phyloP scores from a whole-genome alignment of 2,329 filamentous ascomycete genomes.

The Calonectria pseudoturangicola region DNA sequence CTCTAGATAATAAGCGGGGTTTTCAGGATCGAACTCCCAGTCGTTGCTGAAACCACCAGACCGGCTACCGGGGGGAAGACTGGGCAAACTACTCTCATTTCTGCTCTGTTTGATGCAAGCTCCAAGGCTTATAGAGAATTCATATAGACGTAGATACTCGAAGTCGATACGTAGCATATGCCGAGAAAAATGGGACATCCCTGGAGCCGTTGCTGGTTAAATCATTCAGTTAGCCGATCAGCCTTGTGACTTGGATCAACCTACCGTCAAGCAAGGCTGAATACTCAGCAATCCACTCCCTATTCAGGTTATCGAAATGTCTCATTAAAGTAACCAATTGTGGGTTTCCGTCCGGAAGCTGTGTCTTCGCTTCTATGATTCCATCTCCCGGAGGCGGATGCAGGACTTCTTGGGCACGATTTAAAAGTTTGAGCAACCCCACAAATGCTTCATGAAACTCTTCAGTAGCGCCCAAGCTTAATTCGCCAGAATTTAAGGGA shows the following conservation, averaged over 20 bases:
- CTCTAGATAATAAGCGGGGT: slow-evolving; percentile 28
- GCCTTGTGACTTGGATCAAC: background rate
- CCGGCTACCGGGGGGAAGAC: background rate
- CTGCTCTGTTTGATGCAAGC: slow-evolving; percentile 1
- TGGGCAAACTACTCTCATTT: background rate
- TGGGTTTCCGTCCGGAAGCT: background rate
- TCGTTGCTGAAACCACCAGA: background rate
- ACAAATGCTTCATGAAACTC: slow-evolving; percentile 34
- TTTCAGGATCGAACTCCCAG: slow-evolving; percentile 27
- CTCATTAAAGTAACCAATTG: slow-evolving; percentile 7
- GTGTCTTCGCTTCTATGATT: background rate
- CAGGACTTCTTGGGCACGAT: slow-evolving; percentile 26
- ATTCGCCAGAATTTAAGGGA: background rate
- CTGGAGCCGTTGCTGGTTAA: background rate
- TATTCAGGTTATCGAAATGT: slow-evolving; percentile 35
- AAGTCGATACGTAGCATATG: slow-evolving; percentile 26
- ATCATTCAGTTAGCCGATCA: background rate
- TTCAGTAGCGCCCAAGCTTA: slow-evolving; percentile 26
- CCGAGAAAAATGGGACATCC: slow-evolving; percentile 31
- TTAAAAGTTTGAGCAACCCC: slow-evolving; percentile 24
- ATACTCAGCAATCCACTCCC: slow-evolving; percentile 17
- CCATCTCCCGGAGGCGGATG: slow-evolving; percentile 29
- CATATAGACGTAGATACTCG: slow-evolving; percentile 35
- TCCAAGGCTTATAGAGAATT: slow-evolving; percentile 31
- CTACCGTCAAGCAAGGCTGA: slow-evolving; percentile 2